Evolutionary conservation across 352 stramenopile species (phyloP).

Genomic region (Phytophthora idaei): DNA sequence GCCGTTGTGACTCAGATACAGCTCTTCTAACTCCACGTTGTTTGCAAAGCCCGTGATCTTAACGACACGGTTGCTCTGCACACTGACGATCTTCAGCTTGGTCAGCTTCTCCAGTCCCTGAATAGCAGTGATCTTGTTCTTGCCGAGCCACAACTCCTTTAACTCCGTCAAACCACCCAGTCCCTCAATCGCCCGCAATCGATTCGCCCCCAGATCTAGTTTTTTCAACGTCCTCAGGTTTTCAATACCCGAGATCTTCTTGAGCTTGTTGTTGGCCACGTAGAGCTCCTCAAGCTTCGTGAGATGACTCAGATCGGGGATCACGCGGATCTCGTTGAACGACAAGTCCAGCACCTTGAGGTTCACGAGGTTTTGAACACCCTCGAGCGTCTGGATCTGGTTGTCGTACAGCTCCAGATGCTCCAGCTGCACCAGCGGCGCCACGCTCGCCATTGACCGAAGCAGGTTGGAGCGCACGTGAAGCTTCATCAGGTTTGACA

Average conservation of each 20-base stretch:
- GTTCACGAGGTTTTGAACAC: slow-evolving; percentile 62
- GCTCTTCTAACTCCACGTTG: slow-evolving; percentile 92
- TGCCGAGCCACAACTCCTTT: slow-evolving; percentile 97
- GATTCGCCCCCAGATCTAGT: slow-evolving; percentile 97
- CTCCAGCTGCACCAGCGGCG: slow-evolving; percentile 69
- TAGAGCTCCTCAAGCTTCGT: slow-evolving; percentile 92
- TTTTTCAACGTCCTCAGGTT: slow-evolving; percentile 90
- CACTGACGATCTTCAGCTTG: slow-evolving; percentile 89
- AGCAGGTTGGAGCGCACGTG: slow-evolving; percentile 86
- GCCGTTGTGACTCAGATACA: slow-evolving; percentile 98
- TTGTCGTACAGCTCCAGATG: slow-evolving; percentile 99
- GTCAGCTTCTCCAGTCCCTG: slow-evolving; percentile 82
- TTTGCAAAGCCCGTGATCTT: slow-evolving; percentile 90
- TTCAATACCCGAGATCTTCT: slow-evolving; percentile 92
- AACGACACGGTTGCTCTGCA: slow-evolving; percentile 97
- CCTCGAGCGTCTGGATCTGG: slow-evolving; percentile 90
- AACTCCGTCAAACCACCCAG: slow-evolving; percentile 89
- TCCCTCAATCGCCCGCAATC: slow-evolving; percentile 93
- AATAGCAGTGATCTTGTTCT: slow-evolving; percentile 98
- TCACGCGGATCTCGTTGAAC: slow-evolving; percentile 96
- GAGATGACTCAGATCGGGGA: slow-evolving; percentile 83
- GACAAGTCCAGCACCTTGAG: slow-evolving; percentile 94
- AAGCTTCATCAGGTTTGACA: slow-evolving; percentile 59
- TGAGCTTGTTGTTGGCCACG: slow-evolving; percentile 98
- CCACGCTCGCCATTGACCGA: slow-evolving; percentile 79